phyloP scores from a whole-genome alignment of 164 flowering plant species.

The Liquidambar formosana region DNA sequence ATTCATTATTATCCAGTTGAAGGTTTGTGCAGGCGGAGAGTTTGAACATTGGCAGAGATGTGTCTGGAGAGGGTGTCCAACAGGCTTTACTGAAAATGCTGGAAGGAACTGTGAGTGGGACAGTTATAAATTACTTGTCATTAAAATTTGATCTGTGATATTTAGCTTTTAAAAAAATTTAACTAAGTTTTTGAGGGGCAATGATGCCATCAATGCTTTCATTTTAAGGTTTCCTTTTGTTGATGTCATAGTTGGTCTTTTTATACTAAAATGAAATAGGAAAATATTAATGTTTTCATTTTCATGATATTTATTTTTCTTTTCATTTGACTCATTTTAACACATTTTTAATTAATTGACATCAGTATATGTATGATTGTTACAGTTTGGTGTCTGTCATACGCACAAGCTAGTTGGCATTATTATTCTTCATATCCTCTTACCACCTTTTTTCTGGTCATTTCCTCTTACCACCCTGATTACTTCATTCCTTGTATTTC shows the following conservation, averaged over 20 bases:
- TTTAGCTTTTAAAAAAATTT: background rate
- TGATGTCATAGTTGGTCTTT: no score
- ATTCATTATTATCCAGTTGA: background rate
- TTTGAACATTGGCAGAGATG: conserved; percentile 22
- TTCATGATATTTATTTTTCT: no score
- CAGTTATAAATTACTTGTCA: background rate
- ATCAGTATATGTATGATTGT: background rate
- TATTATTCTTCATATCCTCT: background rate
- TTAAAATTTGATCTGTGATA: background rate
- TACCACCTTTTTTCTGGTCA: background rate
- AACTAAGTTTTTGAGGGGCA: background rate
- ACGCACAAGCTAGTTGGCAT: background rate
- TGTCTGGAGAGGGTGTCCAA: conserved; percentile 25
- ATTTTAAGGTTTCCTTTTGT: no score
- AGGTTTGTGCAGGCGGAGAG: conserved; percentile 17
- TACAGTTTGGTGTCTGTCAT: background rate
- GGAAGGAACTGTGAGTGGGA: conserved; percentile 22
- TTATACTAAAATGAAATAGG: no score
- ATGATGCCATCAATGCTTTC: no score
- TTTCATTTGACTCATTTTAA: no score
- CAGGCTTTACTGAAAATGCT: conserved; percentile 28
- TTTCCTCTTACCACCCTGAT: background rate
- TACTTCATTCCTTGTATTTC: no score
- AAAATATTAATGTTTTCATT: no score
- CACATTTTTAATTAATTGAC: background rate